A percentile compares a stretch with the other conserved stretches of the same genome.
These are phyloP conservation scores for Macaranga tanarius DNA, from an alignment of 441 rosid species.

Conservation along the genomic window DNA sequence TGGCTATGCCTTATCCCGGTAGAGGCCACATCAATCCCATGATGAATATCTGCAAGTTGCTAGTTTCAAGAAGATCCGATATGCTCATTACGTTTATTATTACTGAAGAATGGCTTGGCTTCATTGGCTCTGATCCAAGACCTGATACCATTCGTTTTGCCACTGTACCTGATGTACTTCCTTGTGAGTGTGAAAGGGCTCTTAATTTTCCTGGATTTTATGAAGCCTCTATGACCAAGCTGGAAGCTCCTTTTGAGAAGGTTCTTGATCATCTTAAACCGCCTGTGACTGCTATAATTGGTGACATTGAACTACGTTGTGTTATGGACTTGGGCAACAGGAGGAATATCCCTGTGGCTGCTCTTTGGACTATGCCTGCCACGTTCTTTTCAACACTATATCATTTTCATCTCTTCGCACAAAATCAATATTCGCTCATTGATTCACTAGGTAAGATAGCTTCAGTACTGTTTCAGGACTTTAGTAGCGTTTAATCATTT, in stretches of 20 bases:
- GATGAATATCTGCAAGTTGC: slow-evolving; percentile 58
- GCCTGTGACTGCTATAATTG: slow-evolving; percentile 37
- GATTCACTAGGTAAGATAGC: neutral
- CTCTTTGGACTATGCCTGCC: slow-evolving; percentile 49
- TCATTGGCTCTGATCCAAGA: slow-evolving; percentile 39
- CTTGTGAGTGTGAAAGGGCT: slow-evolving; percentile 54
- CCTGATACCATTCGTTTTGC: slow-evolving; percentile 33
- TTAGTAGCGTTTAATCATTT: no score
- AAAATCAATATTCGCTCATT: neutral
- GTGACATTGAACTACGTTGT: slow-evolving; percentile 54
- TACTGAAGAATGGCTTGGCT: slow-evolving; percentile 72
- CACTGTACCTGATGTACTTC: slow-evolving; percentile 58
- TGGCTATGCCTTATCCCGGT: slow-evolving; percentile 70
- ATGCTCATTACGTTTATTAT: slow-evolving; percentile 54
- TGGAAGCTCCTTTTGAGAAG: slow-evolving; percentile 58
- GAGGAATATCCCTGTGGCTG: slow-evolving; percentile 57
- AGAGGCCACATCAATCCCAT: slow-evolving; percentile 80
- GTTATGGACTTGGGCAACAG: slow-evolving; percentile 20
- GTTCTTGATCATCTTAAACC: slow-evolving; percentile 43
- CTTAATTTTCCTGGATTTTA: slow-evolving; percentile 39
- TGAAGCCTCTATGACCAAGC: slow-evolving; percentile 40
- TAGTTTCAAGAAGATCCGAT: slow-evolving; percentile 32
- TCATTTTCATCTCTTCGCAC: slow-evolving; percentile 29
- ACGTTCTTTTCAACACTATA: slow-evolving; percentile 38
- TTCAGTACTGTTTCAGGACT: neutral